Conservation (phyloP, 805 yeast genomes). For the Starmerella tilneyi region DNA sequence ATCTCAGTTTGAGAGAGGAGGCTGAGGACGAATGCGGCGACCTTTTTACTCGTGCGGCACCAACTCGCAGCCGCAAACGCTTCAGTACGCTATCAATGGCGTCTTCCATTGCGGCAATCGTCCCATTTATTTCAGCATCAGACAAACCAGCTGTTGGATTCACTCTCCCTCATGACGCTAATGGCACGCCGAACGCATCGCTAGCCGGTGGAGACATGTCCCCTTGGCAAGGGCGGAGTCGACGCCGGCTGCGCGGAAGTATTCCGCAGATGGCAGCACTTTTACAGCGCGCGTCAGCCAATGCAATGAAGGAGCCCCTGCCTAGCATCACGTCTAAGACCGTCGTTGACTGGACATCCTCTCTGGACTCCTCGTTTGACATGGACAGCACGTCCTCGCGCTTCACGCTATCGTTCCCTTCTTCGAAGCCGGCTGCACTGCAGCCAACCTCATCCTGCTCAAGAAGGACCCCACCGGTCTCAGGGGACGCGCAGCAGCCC, state of each 20-base stretch:
- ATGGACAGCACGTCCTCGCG: not conserved
- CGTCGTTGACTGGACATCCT: constrained; percentile 10
- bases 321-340: constrained; percentile 4
- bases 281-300: constrained; percentile 15
- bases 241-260: not conserved
- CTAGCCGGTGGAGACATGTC: not conserved
- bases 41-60: not conserved
- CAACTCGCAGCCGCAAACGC: constrained; percentile 12
- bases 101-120: constrained; percentile 20
- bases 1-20: not conserved
- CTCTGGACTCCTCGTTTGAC: constrained; percentile 13
- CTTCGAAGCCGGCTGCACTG: not conserved
- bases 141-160: not conserved
- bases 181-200: not conserved
- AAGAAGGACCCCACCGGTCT: too few species aligned
- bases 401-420: not conserved
- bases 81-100: constrained; percentile 21
- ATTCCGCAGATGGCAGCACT: constrained; percentile 9
- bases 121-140: constrained; percentile 13
- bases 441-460: not conserved
- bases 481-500: too few species aligned
- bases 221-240: not conserved
- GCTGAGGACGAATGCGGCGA: constrained; percentile 3
- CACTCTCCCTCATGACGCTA: not conserved
- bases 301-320: not conserved